Evolutionary conservation across 345 rosid species (phyloP).

Genomic region (Eucalyptus rudis): DNA sequence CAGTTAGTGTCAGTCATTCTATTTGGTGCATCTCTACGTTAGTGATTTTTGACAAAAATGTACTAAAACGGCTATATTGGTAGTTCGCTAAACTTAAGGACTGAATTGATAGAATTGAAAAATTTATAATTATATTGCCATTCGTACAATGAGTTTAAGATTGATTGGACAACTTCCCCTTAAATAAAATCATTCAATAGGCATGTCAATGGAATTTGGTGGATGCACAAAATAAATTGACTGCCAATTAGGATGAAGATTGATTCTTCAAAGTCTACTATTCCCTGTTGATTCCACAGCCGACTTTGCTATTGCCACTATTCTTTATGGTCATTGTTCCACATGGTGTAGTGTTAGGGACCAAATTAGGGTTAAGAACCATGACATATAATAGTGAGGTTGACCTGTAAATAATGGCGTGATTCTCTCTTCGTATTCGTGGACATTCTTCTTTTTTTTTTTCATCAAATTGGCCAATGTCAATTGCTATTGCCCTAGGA

Average conservation of each 20-base stretch:
- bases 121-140: accelerated
- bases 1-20: too few relatives aligned
- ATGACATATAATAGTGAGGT: neutral
- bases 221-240: neutral
- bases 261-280: neutral
- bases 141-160: too few relatives aligned
- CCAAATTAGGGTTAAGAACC: neutral
- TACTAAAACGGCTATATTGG: neutral
- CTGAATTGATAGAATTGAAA: accelerated
- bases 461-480: neutral
- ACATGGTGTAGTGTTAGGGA: neutral
- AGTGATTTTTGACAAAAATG: too few relatives aligned
- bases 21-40: accelerated
- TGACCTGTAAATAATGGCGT: neutral
- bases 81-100: neutral
- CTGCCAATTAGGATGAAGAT: neutral
- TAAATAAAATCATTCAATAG: neutral
- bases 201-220: neutral
- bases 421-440: neutral
- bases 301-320: neutral
- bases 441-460: neutral
- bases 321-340: neutral
- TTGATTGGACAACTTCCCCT: neutral
- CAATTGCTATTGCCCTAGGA: neutral
- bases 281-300: neutral